Evolutionary conservation across 2,329 filamentous ascomycete genomes (phyloP), one percentile per base, ranked within the genome.

Genomic region (Ophiocordyceps robertsii): DNA sequence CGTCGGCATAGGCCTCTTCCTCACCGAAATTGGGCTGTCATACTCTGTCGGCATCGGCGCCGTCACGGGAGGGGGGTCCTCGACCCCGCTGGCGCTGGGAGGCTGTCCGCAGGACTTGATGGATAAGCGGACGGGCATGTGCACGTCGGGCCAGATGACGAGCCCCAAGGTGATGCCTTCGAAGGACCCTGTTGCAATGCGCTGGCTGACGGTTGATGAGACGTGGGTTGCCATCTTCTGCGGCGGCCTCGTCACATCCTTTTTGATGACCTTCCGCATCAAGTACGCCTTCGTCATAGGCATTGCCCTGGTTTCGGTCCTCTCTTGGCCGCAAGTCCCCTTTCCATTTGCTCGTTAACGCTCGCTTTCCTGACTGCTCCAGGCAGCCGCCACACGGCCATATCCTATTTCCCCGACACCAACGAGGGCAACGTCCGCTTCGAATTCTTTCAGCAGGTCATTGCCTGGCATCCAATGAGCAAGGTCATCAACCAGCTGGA

Each of bases 201-300:
- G 12, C 32, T 1, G 24, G 21, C 47, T 53, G 19, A 53, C 32
- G 19, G 2, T 13, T 16, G 33, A 27, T 27, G 46, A 80, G 76
- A 67, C 93, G 71, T 95, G 88, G 88, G 75, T 93, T 42, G 88
- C 84, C 11, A 82, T 94, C 49, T 80, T 87, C 56, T 77, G 81
- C 42, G 85, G 88, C 13, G 85, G 86, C 30, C 69, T 94, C 38
- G 60, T 93, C 32, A 90, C 86, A 0, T 78, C 83, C 6, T 74
- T 90, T 49, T 75, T 94, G 61, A 87, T 87, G 82, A 74, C 82
- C 16, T 88, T 82, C 58, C 75, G 80, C 33, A 69, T 86, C 62
- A 86, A 85, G 56, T 80, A 81, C 43, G 80, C 82, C 39, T 83
- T 88, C 47, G 75, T 87, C 42, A 74, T 82, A 21, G 83, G 83